Evolutionary conservation across 179 eudicot species (phyloP), one percentile per base, ranked within the genome.

Genomic region (Nepenthes alata): DNA sequence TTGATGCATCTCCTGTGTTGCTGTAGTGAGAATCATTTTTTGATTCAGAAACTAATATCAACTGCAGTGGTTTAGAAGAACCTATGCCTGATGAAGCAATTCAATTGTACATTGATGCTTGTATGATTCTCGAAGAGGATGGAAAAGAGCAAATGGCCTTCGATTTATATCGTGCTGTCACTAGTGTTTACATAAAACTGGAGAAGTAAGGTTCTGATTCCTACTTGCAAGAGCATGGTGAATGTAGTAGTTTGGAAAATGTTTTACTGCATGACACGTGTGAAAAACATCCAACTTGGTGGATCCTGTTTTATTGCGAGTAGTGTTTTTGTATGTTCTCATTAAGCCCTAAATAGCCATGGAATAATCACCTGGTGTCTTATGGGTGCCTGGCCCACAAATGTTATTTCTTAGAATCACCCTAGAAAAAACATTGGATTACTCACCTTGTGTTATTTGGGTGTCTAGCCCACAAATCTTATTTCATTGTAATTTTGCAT

Each of bases 91-190:
- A 84, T 37, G 78, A 78, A 76, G 89, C 97, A 53, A 71, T 84
- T 56, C 69, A 57, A 70, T 63, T 89, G 66, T 89, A 84, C 51
- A 74, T 61, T 60, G 83, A 80, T 70, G 85, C 97, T 64, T 82
- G 88, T 81, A 80, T 38, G 5, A 68, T 78, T 62, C 95, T 87
- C 44, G 97, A 89, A 76, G 97, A 89, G 38, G 97, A 89, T 69
- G 87, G 76, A 36, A 89, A 87, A 75, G 97, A 87, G 65, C 95
- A 89, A 64, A 84, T 89, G 95, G 83, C 95, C 55, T 89, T 87
- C 77, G 97, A 87, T 78, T 71, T 89, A 51, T 89, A 85, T 67
- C 84, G 91, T 73, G 87, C 79, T 67, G 89, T 81, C 52, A 71
- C 89, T 35, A 75, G 77, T 74, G 73, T 84, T 50, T 81, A 83